Evolutionary conservation across 1,284 basidiomycete species (phyloP), one percentile per base, ranked within the genome.

Genomic region (Heterobasidion irregulare): DNA sequence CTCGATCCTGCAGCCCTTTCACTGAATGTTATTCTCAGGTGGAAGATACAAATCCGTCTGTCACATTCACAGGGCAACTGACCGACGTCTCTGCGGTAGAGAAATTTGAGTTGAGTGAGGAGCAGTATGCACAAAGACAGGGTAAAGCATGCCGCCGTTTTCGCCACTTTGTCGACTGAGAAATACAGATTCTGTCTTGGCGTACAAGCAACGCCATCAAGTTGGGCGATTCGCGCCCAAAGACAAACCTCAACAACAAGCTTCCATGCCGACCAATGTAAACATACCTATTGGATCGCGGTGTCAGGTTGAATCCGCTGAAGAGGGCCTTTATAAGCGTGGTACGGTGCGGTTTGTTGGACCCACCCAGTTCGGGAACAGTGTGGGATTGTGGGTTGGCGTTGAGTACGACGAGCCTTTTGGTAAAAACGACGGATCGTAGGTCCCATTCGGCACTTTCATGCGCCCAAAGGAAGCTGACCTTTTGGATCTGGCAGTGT

Each of bases 341-440:
- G 96, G 96, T 0, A 87, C 85, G 0, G 84, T 99, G 19, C 77
- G 86, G 8, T 99, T 86, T 64, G 84, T 95, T 10, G 97, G 97
- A 0, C 67, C 73, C 32, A 92, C 94, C 0, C 75, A 79, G 53
- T 97, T 98, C 65, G 83, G 83, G 36, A 83, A 77, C 58, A 70
- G 72, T 0, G 71, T 75, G 51, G 86, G 87, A 0, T 66, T 82
- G 0, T 98, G 96, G 96, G 80, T 98, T 2, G 97, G 96, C 0
- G 77, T 99, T 7, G 92, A 97, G 69, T 92, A 96, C 64, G 97
- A 99, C 66, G 97, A 98, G 65, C 96, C 97, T 1, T 79, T 94
- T 10, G 95, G 96, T 10, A 98, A 95, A 73, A 95, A 96, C 61
- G 90, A 98, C 68, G 96, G 96, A 60, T 53, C 53, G 53, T 53